Evolutionary conservation across 2,329 filamentous ascomycete species (phyloP).

Genomic region (Cladophialophora yegresii): DNA sequence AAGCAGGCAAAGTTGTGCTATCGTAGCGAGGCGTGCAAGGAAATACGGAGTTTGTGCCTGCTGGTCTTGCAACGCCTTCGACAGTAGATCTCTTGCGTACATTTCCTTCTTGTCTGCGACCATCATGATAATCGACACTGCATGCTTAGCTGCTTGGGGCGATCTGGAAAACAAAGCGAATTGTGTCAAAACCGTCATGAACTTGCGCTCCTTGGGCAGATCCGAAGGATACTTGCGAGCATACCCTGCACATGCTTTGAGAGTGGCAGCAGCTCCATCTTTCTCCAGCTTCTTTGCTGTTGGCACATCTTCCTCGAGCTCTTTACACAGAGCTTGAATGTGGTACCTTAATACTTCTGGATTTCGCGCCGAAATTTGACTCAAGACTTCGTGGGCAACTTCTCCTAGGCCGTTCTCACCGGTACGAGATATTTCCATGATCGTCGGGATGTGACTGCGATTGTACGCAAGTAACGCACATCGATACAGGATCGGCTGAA

Average conservation of each 20-base stretch:
- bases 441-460: conserved; percentile 85
- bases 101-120: conserved; percentile 76
- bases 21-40: conserved; percentile 58
- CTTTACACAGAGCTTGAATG: conserved; percentile 85
- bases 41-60: conserved; percentile 72
- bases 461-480: conserved; percentile 87
- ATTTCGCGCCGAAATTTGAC: conserved; percentile 85
- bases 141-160: conserved; percentile 85
- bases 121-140: conserved; percentile 83
- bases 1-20: conserved; percentile 71
- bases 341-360: conserved; percentile 91
- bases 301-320: conserved; percentile 78
- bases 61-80: conserved; percentile 73
- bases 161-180: conserved; percentile 83
- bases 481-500: conserved; percentile 80
- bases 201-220: conserved; percentile 76
- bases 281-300: conserved; percentile 68
- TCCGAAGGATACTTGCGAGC: conserved; percentile 82
- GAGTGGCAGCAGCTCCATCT: conserved; percentile 75
- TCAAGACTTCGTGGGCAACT: conserved; percentile 83
- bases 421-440: conserved; percentile 82
- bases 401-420: conserved; percentile 76
- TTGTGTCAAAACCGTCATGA: conserved; percentile 75
- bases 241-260: conserved; percentile 93
- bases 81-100: conserved; percentile 79